Percentiles rank a stretch among this genome's conserved stretches.
Evolutionary conservation across 441 rosid genomes (phyloP).

Genomic region (Gossypium schwendimanii): DNA sequence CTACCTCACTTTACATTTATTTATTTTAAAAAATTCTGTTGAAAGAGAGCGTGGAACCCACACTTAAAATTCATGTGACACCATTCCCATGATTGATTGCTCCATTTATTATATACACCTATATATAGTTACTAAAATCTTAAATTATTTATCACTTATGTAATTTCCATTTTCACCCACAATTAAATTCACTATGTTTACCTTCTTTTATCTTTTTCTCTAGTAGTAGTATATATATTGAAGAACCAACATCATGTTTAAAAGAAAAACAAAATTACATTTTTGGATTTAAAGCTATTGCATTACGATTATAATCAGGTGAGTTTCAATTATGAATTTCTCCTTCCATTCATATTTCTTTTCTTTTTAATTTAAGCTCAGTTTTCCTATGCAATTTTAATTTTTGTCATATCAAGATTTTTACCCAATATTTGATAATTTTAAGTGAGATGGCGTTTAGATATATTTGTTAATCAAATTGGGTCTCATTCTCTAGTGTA

Average conservation of each 20-base stretch:
- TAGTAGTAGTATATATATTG: background rate
- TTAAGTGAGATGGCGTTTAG: too few relatives aligned
- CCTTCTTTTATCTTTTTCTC: background rate
- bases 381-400: background rate
- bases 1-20: too few relatives aligned
- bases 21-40: too few relatives aligned
- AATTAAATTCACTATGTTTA: background rate
- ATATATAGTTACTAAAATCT: background rate
- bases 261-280: background rate
- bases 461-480: too few relatives aligned
- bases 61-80: background rate
- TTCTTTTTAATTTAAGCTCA: background rate
- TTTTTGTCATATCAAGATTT: too few relatives aligned
- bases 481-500: too few relatives aligned
- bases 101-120: background rate
- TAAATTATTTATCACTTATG: background rate
- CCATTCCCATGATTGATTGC: background rate
- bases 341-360: background rate
- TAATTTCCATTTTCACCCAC: background rate
- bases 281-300: background rate
- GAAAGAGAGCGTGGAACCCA: background rate
- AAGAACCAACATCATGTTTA: background rate
- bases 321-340: background rate
- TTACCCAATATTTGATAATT: too few relatives aligned
- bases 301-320: background rate